phyloP scores from a whole-genome alignment of 1,284 basidiomycete genomes.

The Athelia psychrophila region DNA sequence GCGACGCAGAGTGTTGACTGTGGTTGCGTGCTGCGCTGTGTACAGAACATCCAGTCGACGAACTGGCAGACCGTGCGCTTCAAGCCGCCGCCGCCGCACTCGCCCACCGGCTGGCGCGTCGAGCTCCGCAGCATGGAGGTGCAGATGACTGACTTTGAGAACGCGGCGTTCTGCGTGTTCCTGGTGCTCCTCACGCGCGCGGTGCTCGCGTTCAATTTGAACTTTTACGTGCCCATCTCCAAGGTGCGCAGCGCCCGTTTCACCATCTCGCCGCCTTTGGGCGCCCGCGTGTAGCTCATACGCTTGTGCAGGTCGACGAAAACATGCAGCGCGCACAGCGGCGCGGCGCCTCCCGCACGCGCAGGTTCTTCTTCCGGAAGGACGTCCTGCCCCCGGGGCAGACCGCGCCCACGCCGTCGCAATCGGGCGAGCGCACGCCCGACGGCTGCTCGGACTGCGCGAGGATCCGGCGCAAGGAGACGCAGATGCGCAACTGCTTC shows the following conservation, averaged over 20 bases:
- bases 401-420: conserved; percentile 27
- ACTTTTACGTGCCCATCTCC: conserved; percentile 96
- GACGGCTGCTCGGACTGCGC: conserved; percentile 29
- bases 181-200: conserved; percentile 92
- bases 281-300: background rate
- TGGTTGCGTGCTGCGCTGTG: too few species aligned
- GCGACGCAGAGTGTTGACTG: too few species aligned
- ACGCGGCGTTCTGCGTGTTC: conserved; percentile 95
- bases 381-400: conserved; percentile 69
- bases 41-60: conserved; percentile 94
- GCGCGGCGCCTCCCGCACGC: conserved; percentile 71
- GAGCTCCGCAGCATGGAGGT: conserved; percentile 99
- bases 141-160: conserved; percentile 98
- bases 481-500: conserved; percentile 70
- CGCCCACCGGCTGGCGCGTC: conserved; percentile 96
- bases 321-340: conserved; percentile 93
- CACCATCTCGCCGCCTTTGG: background rate
- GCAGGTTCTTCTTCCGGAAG: conserved; percentile 91
- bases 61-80: conserved; percentile 99
- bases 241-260: conserved; percentile 54
- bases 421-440: conserved; percentile 51
- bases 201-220: conserved; percentile 88
- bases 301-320: conserved; percentile 77
- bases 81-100: conserved; percentile 94
- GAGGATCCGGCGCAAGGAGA: conserved; percentile 44